Percentiles rank a stretch among this genome's conserved stretches.
Evolutionary conservation across 2,329 filamentous ascomycete genomes (phyloP).

Genomic region (Colletotrichum graminicola): DNA sequence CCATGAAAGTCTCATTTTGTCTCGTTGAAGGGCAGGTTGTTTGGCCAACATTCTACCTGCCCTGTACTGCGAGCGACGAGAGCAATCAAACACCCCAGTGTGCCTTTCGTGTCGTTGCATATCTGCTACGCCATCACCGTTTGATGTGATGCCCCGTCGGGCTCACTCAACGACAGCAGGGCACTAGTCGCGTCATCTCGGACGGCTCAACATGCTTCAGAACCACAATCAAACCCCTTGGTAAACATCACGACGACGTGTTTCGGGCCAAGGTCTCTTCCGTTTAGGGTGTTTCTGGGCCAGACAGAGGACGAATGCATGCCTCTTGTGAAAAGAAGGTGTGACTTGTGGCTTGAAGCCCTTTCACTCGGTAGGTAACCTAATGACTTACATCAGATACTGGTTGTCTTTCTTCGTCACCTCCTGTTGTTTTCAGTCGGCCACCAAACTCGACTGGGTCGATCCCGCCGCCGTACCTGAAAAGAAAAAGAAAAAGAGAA

Average conservation of each 20-base stretch:
- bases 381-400: not conserved
- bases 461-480: not conserved
- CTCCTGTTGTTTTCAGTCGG: not conserved
- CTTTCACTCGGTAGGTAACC: not conserved
- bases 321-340: too few species aligned
- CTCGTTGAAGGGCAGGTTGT: slow-evolving; percentile 2
- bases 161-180: not conserved
- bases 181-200: not conserved
- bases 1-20: not conserved
- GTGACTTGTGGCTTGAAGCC: not conserved
- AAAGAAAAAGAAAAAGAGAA: slow-evolving; percentile 11
- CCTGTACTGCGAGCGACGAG: not conserved
- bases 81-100: not conserved
- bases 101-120: not conserved
- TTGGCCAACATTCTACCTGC: not conserved
- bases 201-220: not conserved
- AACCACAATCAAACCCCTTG: not conserved
- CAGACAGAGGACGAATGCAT: not conserved
- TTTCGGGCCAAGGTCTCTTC: not conserved
- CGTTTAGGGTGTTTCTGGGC: not conserved
- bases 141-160: not conserved
- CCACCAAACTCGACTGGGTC: not conserved
- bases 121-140: not conserved
- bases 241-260: not conserved
- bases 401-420: not conserved